Percentiles rank a stretch among this genome's conserved stretches.
Evolutionary conservation across 345 rosid genomes (phyloP).

Genomic region (Microcos paniculata): DNA sequence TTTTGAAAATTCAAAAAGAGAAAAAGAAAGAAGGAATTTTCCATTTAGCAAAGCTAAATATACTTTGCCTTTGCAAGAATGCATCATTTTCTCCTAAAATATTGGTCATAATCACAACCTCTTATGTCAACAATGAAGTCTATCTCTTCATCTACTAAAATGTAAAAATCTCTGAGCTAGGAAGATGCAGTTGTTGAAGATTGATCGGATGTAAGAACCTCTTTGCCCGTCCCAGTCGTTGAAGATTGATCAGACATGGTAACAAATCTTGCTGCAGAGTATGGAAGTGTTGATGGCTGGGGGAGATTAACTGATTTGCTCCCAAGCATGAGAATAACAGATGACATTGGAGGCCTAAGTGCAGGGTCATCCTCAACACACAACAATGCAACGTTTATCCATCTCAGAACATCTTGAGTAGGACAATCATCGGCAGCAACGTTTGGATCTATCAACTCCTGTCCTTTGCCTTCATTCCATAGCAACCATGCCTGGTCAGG

Average conservation of each 20-base stretch:
- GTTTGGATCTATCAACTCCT: slow-evolving; percentile 36
- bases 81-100: background rate
- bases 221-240: slow-evolving; percentile 6
- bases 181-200: slow-evolving; percentile 28
- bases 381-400: slow-evolving; percentile 44
- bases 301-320: slow-evolving; percentile 39
- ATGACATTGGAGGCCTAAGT: slow-evolving; percentile 46
- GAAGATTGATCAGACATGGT: slow-evolving; percentile 27
- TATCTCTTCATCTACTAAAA: background rate
- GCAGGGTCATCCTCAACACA: slow-evolving; percentile 49
- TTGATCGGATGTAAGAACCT: slow-evolving; percentile 26
- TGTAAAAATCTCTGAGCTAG: slow-evolving; percentile 4
- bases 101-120: background rate
- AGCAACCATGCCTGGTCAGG: slow-evolving; percentile 43
- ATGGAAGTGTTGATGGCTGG: slow-evolving; percentile 28
- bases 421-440: slow-evolving; percentile 20
- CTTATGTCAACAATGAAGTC: background rate
- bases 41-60: too few relatives aligned
- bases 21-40: too few relatives aligned
- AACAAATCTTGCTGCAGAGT: slow-evolving; percentile 24
- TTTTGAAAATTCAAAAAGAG: too few relatives aligned
- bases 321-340: slow-evolving; percentile 45
- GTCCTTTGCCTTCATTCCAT: slow-evolving; percentile 38
- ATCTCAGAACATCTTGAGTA: slow-evolving; percentile 30
- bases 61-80: too few relatives aligned